Evolutionary conservation across 2,329 filamentous ascomycete genomes (phyloP).

Genomic region (Curvularia eragrostidis): DNA sequence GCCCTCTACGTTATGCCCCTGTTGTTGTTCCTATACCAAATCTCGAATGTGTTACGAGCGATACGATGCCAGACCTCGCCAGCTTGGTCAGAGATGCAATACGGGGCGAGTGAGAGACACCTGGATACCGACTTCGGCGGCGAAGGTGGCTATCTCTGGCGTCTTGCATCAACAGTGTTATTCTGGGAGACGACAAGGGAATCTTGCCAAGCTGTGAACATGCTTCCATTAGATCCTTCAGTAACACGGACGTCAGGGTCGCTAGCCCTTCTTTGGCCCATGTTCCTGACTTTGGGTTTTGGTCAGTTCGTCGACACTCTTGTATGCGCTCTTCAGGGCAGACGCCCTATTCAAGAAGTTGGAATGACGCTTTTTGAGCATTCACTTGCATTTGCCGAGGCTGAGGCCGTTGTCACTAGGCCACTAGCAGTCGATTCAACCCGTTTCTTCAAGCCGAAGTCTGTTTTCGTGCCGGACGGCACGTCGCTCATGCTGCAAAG

Average conservation of each 20-base stretch:
- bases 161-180: constrained; percentile 73
- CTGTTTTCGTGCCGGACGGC: constrained; percentile 54
- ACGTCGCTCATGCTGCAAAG: constrained; percentile 48
- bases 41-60: constrained; percentile 74
- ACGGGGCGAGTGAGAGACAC: constrained; percentile 53
- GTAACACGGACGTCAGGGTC: constrained; percentile 72
- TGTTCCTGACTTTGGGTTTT: constrained; percentile 71
- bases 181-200: constrained; percentile 75
- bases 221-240: constrained; percentile 65
- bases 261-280: constrained; percentile 75
- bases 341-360: constrained; percentile 79
- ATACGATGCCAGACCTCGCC: constrained; percentile 85
- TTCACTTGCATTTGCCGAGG: constrained; percentile 93
- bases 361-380: constrained; percentile 98
- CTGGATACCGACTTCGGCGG: constrained; percentile 59
- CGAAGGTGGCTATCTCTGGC: constrained; percentile 73
- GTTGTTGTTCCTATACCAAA: constrained; percentile 61
- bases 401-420: constrained; percentile 83
- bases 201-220: constrained; percentile 77
- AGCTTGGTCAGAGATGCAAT: constrained; percentile 54
- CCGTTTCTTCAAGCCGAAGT: constrained; percentile 50
- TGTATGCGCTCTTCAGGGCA: constrained; percentile 85
- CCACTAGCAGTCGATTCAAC: constrained; percentile 77
- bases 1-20: constrained; percentile 44
- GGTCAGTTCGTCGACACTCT: constrained; percentile 91